Base-by-base conservation (phyloP, 2,329 filamentous ascomycete species). In the Talaromyces verruculosus region DNA sequence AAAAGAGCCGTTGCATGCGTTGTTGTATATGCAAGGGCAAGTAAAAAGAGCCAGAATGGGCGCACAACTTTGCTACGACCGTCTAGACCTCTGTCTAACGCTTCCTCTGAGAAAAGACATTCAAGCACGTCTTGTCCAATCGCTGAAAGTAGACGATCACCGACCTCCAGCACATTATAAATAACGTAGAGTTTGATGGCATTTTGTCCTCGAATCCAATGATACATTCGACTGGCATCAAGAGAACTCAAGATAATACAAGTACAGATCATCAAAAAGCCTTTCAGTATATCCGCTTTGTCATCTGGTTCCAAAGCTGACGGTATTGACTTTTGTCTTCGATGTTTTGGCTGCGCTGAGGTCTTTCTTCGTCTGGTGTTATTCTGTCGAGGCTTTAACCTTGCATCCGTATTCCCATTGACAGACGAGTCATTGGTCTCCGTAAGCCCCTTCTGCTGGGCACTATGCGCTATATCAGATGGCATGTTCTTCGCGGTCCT, bases 181-280 rank as follows among this genome's bases (percentile, higher is more conserved):
- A 99, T 98, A 67, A 99, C 95, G 76, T 99, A 99, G 11, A 99
- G 85, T 76, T 99, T 99, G 80, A 99, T 97, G 7, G 94, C 93
- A 1, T 93, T 94, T 77, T 99, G 95, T 0, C 93, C 95, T 57
- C 94, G 90, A 72, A 99, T 97, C 72, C 93, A 93, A 77, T 99
- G 95, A 74, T 99, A 99, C 92, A 98, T 97, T 61, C 93, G 88
- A 75, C 93, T 97, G 5, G 95, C 95, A 76, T 99, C 96, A 55
- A 99, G 89, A 28, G 87, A 89, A 88, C 97, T 94, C 61, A 99
- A 83, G 15, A 94, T 88, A 61, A 90, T 82, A 71, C 92, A 96
- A 74, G 92, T 97, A 72, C 87, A 88, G 59, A 97, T 86, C 68
- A 99, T 94, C 66, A 99, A 85, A 22, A 92, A 83, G 0, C 95